Evolutionary conservation across 2,329 filamentous ascomycete species (phyloP).

Genomic region (Monosporascus sp.): DNA sequence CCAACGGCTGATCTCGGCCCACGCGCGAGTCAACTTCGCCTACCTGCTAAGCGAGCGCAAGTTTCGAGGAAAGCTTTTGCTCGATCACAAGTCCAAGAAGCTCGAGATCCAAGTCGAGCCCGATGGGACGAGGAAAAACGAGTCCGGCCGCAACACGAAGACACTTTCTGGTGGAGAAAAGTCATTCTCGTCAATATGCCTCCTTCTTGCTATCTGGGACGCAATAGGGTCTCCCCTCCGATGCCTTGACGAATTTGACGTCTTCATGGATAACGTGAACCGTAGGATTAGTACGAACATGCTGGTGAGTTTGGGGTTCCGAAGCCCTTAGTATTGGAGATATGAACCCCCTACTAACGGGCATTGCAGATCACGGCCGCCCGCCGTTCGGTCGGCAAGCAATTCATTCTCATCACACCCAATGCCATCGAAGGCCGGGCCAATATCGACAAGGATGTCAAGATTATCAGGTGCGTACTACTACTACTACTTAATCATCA

Average conservation of each 20-base stretch:
- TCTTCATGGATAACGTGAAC: constrained; percentile 99
- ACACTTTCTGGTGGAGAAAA: constrained; percentile 96
- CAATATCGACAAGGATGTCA: constrained; percentile 62
- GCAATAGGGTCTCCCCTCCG: constrained; percentile 94
- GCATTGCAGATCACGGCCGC: constrained; percentile 68
- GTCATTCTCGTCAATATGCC: constrained; percentile 93
- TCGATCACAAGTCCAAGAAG: constrained; percentile 69
- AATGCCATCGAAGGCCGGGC: constrained; percentile 67
- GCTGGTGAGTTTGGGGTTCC: constrained; percentile 59
- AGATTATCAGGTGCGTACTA: constrained; percentile 63
- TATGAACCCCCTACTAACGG: constrained; percentile 14
- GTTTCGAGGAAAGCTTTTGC: constrained; percentile 74
- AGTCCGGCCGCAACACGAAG: constrained; percentile 74
- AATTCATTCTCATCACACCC: constrained; percentile 95
- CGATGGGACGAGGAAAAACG: constrained; percentile 62
- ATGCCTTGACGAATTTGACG: constrained; percentile 96
- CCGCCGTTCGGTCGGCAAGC: constrained; percentile 77
- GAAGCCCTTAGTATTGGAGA: too few relatives aligned
- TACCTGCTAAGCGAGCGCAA: constrained; percentile 85
- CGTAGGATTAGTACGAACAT: constrained; percentile 88
- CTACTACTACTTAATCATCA: background rate
- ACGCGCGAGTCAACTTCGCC: constrained; percentile 78
- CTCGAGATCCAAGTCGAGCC: constrained; percentile 75
- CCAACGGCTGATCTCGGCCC: constrained; percentile 77
- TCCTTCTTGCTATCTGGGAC: constrained; percentile 91